phyloP scores from a whole-genome alignment of 441 rosid genomes.

The Adansonia rubrostipa region DNA sequence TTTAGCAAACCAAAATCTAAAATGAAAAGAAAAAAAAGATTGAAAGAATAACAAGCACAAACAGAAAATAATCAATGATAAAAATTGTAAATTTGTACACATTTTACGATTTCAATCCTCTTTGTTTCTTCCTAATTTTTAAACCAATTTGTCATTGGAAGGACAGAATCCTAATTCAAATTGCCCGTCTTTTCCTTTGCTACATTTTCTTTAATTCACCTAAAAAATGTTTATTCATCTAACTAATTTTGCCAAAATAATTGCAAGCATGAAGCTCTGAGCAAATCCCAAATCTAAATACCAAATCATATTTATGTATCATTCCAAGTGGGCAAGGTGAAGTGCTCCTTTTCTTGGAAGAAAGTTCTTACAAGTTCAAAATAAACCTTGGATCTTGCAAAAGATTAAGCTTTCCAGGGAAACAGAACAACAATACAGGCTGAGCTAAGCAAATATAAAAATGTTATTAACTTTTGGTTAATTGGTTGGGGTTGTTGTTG shows the following conservation, averaged over 20 bases:
- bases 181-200: no score
- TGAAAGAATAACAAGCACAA: no score
- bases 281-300: not conserved
- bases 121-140: no score
- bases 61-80: no score
- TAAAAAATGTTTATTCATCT: not conserved
- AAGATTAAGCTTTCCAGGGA: not conserved
- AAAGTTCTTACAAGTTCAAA: not conserved
- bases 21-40: no score
- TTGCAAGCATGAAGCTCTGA: no score
- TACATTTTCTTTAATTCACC: no score
- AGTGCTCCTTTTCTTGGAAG: not conserved
- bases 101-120: no score
- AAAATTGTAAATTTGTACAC: no score
- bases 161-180: no score
- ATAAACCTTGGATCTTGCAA: constrained; percentile 9
- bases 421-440: not conserved
- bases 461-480: not conserved
- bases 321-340: not conserved
- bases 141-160: no score
- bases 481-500: not conserved
- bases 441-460: not conserved
- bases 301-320: not conserved
- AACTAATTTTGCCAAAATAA: not conserved
- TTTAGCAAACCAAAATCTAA: no score